A percentile compares a stretch with the other conserved stretches of the same genome.
Evolutionary conservation across 768 basidiomycete species (phyloP).

Genomic region (Trametes sanguinea): DNA sequence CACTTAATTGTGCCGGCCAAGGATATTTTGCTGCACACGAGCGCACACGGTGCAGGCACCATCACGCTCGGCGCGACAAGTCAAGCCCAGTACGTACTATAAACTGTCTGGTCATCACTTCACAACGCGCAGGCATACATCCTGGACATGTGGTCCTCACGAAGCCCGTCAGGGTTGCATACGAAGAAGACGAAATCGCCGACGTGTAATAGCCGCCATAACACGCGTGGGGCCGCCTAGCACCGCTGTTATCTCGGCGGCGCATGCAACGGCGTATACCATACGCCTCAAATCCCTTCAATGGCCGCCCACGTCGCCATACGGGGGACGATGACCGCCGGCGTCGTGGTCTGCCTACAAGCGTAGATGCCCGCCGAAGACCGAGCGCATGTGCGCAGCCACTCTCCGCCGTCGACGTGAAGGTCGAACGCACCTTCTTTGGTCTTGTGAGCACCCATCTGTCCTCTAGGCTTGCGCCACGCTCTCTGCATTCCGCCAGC

Average conservation of each 20-base stretch:
- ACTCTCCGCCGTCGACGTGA: not conserved
- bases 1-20: not conserved
- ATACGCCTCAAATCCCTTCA: not conserved
- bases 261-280: not conserved
- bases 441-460: slow-evolving; percentile 6
- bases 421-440: not conserved
- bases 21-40: not conserved
- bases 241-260: slow-evolving; percentile 12
- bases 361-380: not conserved
- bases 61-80: not conserved
- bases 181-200: not conserved
- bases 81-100: not conserved
- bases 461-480: not conserved
- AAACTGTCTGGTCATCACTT: not conserved
- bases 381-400: not conserved
- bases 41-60: slow-evolving; percentile 1
- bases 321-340: too few relatives aligned
- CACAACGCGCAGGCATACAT: too few relatives aligned
- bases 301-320: too few relatives aligned
- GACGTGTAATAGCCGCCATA: not conserved
- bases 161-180: too few relatives aligned
- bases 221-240: not conserved
- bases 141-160: too few relatives aligned
- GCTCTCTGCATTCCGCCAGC: not conserved
- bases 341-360: too few relatives aligned